A percentile compares a stretch with the other conserved stretches of the same genome.
These are phyloP conservation scores for Penicillium paxilli DNA, from an alignment of 495 filamentous ascomycete species.

Conservation along the genomic window DNA sequence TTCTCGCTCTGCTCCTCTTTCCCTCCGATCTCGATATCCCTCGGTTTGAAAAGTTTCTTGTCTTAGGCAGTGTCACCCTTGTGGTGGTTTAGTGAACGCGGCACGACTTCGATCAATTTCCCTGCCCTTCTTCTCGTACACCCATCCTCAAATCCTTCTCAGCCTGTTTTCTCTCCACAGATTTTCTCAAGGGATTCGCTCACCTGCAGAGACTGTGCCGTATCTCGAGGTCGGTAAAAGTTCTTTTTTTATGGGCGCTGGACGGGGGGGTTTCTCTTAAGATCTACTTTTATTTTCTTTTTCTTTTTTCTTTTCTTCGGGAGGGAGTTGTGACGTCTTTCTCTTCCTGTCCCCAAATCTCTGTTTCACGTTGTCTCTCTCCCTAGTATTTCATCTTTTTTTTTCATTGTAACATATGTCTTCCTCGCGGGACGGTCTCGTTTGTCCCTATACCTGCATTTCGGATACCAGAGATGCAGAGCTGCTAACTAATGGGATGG, in stretches of 20 bases:
- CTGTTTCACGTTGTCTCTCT: conserved; percentile 9
- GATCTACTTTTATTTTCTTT: conserved; percentile 14
- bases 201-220: not conserved
- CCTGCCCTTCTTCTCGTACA: conserved; percentile 15
- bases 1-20: conserved; percentile 24
- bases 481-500: conserved; percentile 10
- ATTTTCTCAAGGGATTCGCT: conserved; percentile 1
- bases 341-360: conserved; percentile 27
- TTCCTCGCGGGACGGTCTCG: conserved; percentile 30
- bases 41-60: conserved; percentile 49
- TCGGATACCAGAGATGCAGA: conserved; percentile 3
- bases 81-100: conserved; percentile 37
- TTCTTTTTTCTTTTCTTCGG: conserved; percentile 15
- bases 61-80: conserved; percentile 40
- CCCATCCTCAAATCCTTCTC: not conserved
- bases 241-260: conserved; percentile 18
- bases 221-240: conserved; percentile 24
- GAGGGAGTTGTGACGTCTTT: conserved; percentile 38
- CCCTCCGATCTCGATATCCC: conserved; percentile 52
- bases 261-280: conserved; percentile 13
- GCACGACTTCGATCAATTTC: conserved; percentile 31
- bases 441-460: not conserved
- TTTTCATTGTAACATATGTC: conserved; percentile 36
- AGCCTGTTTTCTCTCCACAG: conserved; percentile 1
- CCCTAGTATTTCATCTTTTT: conserved; percentile 3